These are phyloP conservation scores for Aureobasidium lini DNA, from an alignment of 2,329 filamentous ascomycete genomes.

Conservation along the genomic window DNA sequence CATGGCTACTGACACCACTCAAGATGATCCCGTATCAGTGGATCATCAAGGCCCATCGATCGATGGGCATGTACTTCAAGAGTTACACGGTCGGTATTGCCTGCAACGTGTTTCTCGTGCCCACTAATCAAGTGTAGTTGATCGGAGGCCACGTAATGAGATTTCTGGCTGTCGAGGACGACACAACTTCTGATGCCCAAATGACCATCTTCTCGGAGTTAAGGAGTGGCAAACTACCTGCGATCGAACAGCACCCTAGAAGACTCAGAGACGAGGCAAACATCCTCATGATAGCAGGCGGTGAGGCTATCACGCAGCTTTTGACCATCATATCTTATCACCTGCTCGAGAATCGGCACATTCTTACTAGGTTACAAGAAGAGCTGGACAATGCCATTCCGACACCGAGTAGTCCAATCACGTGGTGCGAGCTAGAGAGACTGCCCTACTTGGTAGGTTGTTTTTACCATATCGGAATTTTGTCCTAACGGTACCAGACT, in stretches of 20 bases:
- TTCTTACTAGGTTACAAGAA: slow-evolving; percentile 17
- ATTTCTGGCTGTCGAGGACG: not conserved
- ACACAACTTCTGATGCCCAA: not conserved
- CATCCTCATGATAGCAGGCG: slow-evolving; percentile 20
- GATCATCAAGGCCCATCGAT: slow-evolving; percentile 10
- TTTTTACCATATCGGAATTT: no score
- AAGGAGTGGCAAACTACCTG: slow-evolving; percentile 17
- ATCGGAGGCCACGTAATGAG: not conserved
- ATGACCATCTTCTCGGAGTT: slow-evolving; percentile 20
- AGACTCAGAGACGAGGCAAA: slow-evolving; percentile 21
- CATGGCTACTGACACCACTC: slow-evolving; percentile 16
- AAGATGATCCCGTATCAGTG: slow-evolving; percentile 16
- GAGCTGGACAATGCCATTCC: slow-evolving; percentile 14
- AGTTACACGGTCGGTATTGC: not conserved
- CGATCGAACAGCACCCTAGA: slow-evolving; percentile 18
- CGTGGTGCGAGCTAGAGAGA: slow-evolving; percentile 15
- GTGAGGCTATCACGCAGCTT: slow-evolving; percentile 19
- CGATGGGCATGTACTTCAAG: slow-evolving; percentile 13
- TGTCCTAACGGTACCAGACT: no score
- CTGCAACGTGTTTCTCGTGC: not conserved
- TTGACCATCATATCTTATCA: slow-evolving; percentile 19
- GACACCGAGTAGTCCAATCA: not conserved
- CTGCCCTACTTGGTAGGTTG: slow-evolving; percentile 18
- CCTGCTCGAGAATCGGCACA: slow-evolving; percentile 17
- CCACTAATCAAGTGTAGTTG: not conserved